Base-by-base conservation (phyloP, 2,329 filamentous ascomycete species). In the Zasmidium angulare region DNA sequence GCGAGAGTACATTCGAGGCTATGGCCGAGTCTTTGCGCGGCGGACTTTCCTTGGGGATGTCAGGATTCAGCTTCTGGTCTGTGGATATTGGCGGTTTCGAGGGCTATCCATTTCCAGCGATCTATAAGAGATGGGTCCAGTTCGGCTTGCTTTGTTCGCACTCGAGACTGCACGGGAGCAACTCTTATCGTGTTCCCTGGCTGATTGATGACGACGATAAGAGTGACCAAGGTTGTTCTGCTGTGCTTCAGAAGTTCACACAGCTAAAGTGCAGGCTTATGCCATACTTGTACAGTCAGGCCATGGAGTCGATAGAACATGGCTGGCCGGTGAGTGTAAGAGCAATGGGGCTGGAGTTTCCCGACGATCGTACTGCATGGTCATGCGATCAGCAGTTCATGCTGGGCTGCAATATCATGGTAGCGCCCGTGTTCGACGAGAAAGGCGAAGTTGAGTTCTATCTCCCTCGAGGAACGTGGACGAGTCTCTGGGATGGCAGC, bases 111-210 rank as follows among this genome's bases (percentile, higher is more conserved):
- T 63, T 71, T 50, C 2, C 81, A 80, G 1, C 86, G 84, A 83
- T 91, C 66, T 91, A 91, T 75, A 91, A 90, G 76, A 84, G 88
- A 51, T 91, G 88, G 88, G 87, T 90, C 4, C 87, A 87, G n/a
- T 89, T 90, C 72, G 88, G 88, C 0, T 79, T 90, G 1, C 75
- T 91, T 46, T 89, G 86, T 65, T 85, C 84, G 10, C 88, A 91
- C 72, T 89, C 86, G 40, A 82, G 88, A 14, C 79, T 91, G 11
- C 88, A 91, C 70, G 88, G 88, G 1, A 87, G 84, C 53, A 83
- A 80, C 61, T 88, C 85, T 2, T 91, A 89, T 75, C 86, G 88
- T 19, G 87, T 90, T n/a, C 88, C 88, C 1, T 91, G 88, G 88
- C 82, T 84, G 47, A 85, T 90, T 60, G 88, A 89, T 66, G 75